Evolutionary conservation across 768 basidiomycete genomes (phyloP).

Genomic region (Solioccasus polychromus): DNA sequence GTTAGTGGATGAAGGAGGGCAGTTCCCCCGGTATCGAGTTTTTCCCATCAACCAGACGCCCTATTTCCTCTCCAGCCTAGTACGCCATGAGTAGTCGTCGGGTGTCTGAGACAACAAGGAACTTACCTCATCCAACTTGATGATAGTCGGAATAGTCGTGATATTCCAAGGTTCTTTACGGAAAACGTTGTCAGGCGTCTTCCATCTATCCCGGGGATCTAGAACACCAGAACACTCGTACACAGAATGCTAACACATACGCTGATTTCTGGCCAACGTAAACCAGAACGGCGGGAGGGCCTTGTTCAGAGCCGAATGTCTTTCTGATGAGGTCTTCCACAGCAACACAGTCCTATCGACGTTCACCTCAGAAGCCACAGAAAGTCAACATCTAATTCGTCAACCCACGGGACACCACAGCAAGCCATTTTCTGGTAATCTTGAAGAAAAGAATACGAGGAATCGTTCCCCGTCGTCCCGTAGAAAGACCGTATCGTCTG

Average conservation of each 20-base stretch:
- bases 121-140: constrained; percentile 57
- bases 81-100: not conserved
- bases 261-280: constrained; percentile 65
- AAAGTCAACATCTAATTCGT: not conserved
- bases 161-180: constrained; percentile 64
- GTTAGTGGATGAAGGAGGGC: constrained; percentile 18
- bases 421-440: constrained; percentile 44
- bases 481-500: constrained; percentile 35
- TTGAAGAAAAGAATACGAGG: constrained; percentile 70
- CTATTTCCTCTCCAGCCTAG: constrained; percentile 27
- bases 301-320: constrained; percentile 44
- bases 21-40: constrained; percentile 25
- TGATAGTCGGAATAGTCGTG: constrained; percentile 60
- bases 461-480: constrained; percentile 46
- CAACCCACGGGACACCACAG: constrained; percentile 70
- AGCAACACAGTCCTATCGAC: constrained; percentile 58
- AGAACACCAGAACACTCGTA: not conserved
- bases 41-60: constrained; percentile 28
- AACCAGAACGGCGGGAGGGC: constrained; percentile 55
- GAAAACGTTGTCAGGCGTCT: constrained; percentile 51
- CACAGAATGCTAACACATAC: constrained; percentile 40
- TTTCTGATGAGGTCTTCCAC: constrained; percentile 56
- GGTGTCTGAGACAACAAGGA: constrained; percentile 4
- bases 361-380: constrained; percentile 8
- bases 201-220: constrained; percentile 53